Evolutionary conservation across 345 rosid species (phyloP), one percentile per base, ranked within the genome.

Genomic region (Viola odorata): DNA sequence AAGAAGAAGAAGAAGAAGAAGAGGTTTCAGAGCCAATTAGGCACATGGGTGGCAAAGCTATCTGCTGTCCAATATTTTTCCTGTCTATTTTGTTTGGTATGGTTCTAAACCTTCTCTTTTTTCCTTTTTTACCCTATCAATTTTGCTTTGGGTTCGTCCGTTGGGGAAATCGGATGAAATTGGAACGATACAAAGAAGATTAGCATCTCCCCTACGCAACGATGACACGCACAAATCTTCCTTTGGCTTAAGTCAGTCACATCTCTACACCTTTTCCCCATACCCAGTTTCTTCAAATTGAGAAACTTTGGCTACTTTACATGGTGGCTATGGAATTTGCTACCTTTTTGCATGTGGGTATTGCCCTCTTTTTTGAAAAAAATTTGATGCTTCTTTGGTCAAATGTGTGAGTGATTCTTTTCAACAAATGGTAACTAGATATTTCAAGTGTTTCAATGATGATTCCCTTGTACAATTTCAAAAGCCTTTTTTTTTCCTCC

Each of bases 311-410:
- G 1, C 14, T 9, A 9, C 71, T 65, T 72, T 71, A 52, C 58
- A 52, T 56, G 58, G 17, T 60, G 70, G 55, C 52, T 36, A 41
- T 8, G 14, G 67, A 55, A 55, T 55, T 60, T 45, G 53, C 23
- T 62, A 45, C 58, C 67, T 62, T 72, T 66, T 76, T 61, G 64
- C 77, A 59, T 69, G 77, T 63, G 69, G 57, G 60, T 58, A 7
- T 62, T 5, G 53, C 42, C 42, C 57, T 40, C 57, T 61, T 71
- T 61, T 51, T n/a, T 53, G 39, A 73, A 69, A 7, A 23, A 23
- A 23, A 23, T 0, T 0, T 59, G 61, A 63, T 57, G 6, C 37
- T 55, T 60, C 44, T 52, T 62, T 63, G 12, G 36, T 11, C 38
- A 44, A 44, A 44, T 7, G 32, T 23, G 32, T 23, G 32, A 23